phyloP scores from a whole-genome alignment of 441 rosid genomes.

The Pelargonium fulgidum region DNA sequence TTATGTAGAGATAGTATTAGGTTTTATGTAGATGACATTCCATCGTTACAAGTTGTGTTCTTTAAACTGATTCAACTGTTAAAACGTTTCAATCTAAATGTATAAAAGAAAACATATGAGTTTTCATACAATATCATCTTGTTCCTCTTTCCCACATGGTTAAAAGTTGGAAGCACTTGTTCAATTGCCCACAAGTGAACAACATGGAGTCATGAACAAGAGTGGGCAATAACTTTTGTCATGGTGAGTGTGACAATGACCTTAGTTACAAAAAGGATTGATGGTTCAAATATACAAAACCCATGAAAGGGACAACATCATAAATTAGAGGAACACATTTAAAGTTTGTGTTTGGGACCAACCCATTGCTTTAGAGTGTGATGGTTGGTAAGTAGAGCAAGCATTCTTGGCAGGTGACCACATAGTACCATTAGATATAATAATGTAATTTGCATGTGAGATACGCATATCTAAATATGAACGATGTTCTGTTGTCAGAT shows the following conservation, averaged over 20 bases:
- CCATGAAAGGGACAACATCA: background rate
- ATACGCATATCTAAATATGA: background rate
- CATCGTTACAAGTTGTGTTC: too few relatives aligned
- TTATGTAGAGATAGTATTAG: too few relatives aligned
- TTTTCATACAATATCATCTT: too few relatives aligned
- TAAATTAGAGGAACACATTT: background rate
- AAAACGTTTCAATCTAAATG: too few relatives aligned
- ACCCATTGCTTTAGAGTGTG: background rate
- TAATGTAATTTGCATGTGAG: background rate
- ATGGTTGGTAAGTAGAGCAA: background rate
- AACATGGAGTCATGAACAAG: background rate
- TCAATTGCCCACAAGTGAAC: background rate
- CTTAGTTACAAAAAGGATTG: background rate
- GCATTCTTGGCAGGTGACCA: background rate
- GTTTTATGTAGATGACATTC: too few relatives aligned
- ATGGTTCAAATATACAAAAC: background rate
- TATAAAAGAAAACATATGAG: too few relatives aligned
- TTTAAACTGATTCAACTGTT: too few relatives aligned
- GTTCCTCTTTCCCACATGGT: background rate
- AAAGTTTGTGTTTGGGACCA: background rate
- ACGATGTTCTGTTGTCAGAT: background rate
- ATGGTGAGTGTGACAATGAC: background rate
- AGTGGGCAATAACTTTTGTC: too few relatives aligned
- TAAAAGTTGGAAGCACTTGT: background rate
- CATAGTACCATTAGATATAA: background rate